phyloP scores from a whole-genome alignment of 306 rosid genomes.

The Quercus variabilis region DNA sequence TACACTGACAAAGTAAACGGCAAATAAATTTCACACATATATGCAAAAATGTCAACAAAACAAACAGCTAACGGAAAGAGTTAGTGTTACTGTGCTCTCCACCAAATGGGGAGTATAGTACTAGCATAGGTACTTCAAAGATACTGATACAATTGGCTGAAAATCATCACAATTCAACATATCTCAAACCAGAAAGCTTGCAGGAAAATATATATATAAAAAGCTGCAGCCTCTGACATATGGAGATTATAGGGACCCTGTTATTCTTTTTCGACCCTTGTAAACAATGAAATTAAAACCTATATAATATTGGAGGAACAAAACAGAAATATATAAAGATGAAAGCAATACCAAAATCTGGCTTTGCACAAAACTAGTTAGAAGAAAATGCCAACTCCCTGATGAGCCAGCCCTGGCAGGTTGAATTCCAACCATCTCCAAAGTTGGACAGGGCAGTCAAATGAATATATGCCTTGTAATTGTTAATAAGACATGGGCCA shows the following conservation, averaged over 20 bases:
- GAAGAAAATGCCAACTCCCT: conserved; percentile 28
- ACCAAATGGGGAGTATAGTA: not conserved
- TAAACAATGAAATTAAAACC: conserved; percentile 15
- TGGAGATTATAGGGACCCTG: conserved; percentile 11
- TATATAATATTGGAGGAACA: conserved; percentile 18
- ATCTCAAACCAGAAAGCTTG: not conserved
- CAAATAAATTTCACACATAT: too few relatives aligned
- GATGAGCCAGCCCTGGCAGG: conserved; percentile 34
- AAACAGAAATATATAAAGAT: conserved; percentile 9
- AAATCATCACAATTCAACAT: not conserved
- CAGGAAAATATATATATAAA: not conserved
- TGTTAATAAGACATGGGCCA: conserved; percentile 22
- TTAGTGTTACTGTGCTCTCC: not conserved
- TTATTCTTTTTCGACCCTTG: conserved; percentile 13
- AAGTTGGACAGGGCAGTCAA: conserved; percentile 45
- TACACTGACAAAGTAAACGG: too few relatives aligned
- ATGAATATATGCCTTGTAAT: conserved; percentile 41
- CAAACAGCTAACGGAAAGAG: not conserved
- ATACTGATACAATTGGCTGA: not conserved
- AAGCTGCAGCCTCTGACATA: not conserved
- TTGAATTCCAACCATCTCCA: conserved; percentile 36
- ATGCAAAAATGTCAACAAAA: not conserved
- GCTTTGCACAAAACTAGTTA: conserved; percentile 23
- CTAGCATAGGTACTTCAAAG: not conserved
- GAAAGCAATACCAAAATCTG: conserved; percentile 27